Conservation (phyloP, 176 grass and related monocot genomes). For the Rhipidocladum racemiflorum region DNA sequence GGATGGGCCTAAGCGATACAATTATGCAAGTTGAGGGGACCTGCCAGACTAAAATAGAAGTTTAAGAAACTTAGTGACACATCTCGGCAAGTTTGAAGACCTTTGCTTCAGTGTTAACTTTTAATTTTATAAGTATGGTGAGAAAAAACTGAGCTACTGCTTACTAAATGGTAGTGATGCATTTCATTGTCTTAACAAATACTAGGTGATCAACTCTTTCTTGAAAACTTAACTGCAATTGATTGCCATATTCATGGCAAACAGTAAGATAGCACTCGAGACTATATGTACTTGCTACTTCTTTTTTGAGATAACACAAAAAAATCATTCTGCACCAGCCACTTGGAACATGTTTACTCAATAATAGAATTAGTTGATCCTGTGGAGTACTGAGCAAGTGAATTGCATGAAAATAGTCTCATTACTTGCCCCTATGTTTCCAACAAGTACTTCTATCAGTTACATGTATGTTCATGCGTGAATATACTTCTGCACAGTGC, state of each 20-base stretch:
- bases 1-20: not conserved
- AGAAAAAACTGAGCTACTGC: not conserved
- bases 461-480: not conserved
- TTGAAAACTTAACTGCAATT: constrained; percentile 1
- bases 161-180: not conserved
- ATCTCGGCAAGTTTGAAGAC: constrained; percentile 8
- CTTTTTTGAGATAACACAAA: not conserved
- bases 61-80: not conserved
- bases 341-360: constrained; percentile 10
- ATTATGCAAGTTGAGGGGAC: not conserved
- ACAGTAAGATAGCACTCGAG: not conserved
- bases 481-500: constrained; percentile 5
- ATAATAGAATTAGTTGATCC: not conserved
- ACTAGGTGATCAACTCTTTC: not conserved
- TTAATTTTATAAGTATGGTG: not conserved
- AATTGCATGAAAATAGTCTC: constrained; percentile 1
- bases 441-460: not conserved
- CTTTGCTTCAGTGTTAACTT: not conserved
- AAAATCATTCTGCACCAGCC: not conserved
- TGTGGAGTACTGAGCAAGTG: not conserved
- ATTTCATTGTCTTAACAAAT: not conserved
- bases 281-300: not conserved
- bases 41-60: constrained; percentile 5
- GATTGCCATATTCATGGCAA: not conserved
- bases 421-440: not conserved